Base-by-base conservation (phyloP, 345 rosid species). In the Gossypium anomalum region DNA sequence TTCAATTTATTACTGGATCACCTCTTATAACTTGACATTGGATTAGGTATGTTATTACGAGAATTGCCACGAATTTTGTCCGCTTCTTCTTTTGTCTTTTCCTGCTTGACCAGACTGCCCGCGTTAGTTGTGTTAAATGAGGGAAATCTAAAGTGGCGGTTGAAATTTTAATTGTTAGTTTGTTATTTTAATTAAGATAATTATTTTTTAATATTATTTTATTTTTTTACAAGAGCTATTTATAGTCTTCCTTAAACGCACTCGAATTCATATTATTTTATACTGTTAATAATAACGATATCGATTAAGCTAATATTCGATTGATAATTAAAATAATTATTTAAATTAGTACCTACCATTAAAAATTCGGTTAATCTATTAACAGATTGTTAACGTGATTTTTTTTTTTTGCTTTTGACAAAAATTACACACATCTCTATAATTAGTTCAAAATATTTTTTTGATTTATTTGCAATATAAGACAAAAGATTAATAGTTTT, bases 251-350 rank as follows among this genome's bases (percentile, higher is more conserved):
- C 0, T 0, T 0, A 4, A 0, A 0, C 0, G 0, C 0, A 29
- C 1, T 29, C 1, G 1, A 3, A 29, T 29, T 3, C 0, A 3
- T 34, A 4, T 34, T 0, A 0, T 34, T 4, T 1, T 4, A 34
- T 0, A 4, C 0, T 0, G 0, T 0, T 0, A 4, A 0, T 0
- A 29, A 29, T 29, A 27, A 4, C 1, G 0, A 4, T 27, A 0
- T 27, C 29, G 0, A 27, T 27, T 27, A 27, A 27, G 0, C 0
- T 27, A 27, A 27, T 27, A 1, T 2, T 23, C 25, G 1, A 23
- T 23, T 23, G 2, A 1, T 2, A 23, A 23, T 23, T 23, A 23
- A 23, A 27, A 3, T 27, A 27, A 27, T 27, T 27, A 27, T 27
- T 27, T 27, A 0, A 27, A 27, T 27, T 27, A 0, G 4, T 0